Conservation (phyloP, 2,329 filamentous ascomycete genomes). For the Paraconiothyrium sp. region DNA sequence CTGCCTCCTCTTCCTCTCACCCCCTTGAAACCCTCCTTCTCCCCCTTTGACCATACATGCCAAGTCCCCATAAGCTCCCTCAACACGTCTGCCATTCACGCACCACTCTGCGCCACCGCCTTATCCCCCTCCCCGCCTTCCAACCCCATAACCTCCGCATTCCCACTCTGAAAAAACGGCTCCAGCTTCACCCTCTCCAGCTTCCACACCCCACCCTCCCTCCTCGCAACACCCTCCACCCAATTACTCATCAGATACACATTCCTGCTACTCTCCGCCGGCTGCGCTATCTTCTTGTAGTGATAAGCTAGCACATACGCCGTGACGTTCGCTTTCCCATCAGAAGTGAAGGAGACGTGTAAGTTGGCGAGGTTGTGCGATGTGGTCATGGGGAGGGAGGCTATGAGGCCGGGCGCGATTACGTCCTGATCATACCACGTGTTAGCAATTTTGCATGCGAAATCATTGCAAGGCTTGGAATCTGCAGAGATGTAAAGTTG, state of each 20-base stretch:
- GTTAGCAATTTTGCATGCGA: no score
- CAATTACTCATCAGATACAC: constrained; percentile 5
- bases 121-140: no score
- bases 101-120: no score
- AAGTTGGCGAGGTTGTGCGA: constrained; percentile 2
- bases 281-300: neutral
- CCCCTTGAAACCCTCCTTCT: no score
- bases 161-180: constrained; percentile 9
- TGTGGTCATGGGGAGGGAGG: neutral
- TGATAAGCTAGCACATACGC: constrained; percentile 9
- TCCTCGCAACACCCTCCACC: neutral
- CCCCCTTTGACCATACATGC: no score
- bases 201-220: constrained; percentile 3
- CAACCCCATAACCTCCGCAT: constrained; percentile 6
- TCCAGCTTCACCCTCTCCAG: constrained; percentile 1
- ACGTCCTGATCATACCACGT: neutral
- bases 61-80: no score
- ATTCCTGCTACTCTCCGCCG: constrained; percentile 1
- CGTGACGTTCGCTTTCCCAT: neutral
- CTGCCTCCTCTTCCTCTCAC: no score
- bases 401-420: neutral
- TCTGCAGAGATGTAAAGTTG: no score
- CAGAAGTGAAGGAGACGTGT: neutral
- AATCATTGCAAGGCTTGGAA: no score
- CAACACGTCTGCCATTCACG: no score